Evolutionary conservation across 257 asterid species (phyloP).

Genomic region (Capsicum pubescens): DNA sequence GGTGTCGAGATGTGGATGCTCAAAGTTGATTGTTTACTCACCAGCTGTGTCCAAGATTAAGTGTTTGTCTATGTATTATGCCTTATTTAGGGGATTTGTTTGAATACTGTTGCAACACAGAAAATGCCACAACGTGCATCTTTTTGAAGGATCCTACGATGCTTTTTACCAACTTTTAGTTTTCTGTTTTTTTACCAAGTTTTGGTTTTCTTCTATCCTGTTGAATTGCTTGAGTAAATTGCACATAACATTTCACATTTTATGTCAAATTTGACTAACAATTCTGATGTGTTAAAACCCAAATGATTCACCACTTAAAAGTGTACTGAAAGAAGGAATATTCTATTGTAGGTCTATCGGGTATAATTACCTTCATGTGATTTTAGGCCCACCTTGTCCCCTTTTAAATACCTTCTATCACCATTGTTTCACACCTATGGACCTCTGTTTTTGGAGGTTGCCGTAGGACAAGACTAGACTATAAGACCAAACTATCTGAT

Average conservation of each 20-base stretch:
- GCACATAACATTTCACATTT: background rate
- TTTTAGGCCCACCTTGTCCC: too few species aligned
- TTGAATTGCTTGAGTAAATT: background rate
- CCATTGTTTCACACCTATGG: too few species aligned
- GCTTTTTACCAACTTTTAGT: background rate
- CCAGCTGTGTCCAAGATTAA: too few species aligned
- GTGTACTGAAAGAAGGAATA: background rate
- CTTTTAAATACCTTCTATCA: too few species aligned
- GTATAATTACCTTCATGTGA: background rate
- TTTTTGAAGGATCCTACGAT: constrained; percentile 12
- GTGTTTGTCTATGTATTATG: too few species aligned
- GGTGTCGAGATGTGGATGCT: too few species aligned
- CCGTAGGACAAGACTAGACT: background rate
- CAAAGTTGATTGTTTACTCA: too few species aligned
- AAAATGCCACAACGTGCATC: background rate
- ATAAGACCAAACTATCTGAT: background rate
- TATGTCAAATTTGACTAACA: background rate
- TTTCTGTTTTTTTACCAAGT: background rate
- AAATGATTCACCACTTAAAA: background rate
- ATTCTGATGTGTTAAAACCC: constrained; percentile 5
- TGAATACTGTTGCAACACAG: background rate
- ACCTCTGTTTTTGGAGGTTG: background rate
- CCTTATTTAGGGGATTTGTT: too few species aligned
- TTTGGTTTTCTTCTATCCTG: background rate
- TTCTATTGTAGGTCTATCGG: background rate